A percentile compares a stretch with the other conserved stretches of the same genome.
phyloP scores from a whole-genome alignment of 2,329 filamentous ascomycete species.

The Pseudocercospora ulei region DNA sequence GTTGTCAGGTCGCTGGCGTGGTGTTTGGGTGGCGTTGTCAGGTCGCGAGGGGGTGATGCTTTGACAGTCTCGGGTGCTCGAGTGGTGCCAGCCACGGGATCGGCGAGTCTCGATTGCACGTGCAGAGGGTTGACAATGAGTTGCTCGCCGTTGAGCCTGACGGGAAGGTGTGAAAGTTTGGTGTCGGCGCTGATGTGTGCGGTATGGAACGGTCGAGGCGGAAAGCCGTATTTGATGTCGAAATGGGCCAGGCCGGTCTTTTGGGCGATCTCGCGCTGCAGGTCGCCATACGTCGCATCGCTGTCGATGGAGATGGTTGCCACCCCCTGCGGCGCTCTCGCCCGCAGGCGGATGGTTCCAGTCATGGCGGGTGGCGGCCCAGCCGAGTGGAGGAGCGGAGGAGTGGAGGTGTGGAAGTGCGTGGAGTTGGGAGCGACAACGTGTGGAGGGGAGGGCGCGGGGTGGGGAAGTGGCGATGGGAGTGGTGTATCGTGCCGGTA shows the following conservation, averaged over 20 bases:
- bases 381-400: neutral
- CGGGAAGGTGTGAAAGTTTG: slow-evolving; percentile 47
- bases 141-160: slow-evolving; percentile 59
- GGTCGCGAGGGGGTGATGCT: slow-evolving; percentile 23
- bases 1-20: slow-evolving; percentile 22
- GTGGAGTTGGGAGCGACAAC: no score
- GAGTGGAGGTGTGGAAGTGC: no score
- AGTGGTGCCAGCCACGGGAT: slow-evolving; percentile 26
- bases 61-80: slow-evolving; percentile 23
- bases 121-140: slow-evolving; percentile 52
- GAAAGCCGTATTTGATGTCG: slow-evolving; percentile 75
- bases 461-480: no score
- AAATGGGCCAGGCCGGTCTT: slow-evolving; percentile 58
- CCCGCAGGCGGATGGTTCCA: slow-evolving; percentile 57
- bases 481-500: slow-evolving; percentile 1
- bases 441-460: no score
- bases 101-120: slow-evolving; percentile 32
- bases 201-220: slow-evolving; percentile 59
- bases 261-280: slow-evolving; percentile 52
- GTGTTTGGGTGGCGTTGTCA: slow-evolving; percentile 23
- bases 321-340: slow-evolving; percentile 64
- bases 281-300: slow-evolving; percentile 53
- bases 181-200: slow-evolving; percentile 44
- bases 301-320: slow-evolving; percentile 61
- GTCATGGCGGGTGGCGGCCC: slow-evolving; percentile 13